Percentiles rank a stretch among this genome's conserved stretches.
Evolutionary conservation across 441 rosid species (phyloP).

Genomic region (Populus hybrid): DNA sequence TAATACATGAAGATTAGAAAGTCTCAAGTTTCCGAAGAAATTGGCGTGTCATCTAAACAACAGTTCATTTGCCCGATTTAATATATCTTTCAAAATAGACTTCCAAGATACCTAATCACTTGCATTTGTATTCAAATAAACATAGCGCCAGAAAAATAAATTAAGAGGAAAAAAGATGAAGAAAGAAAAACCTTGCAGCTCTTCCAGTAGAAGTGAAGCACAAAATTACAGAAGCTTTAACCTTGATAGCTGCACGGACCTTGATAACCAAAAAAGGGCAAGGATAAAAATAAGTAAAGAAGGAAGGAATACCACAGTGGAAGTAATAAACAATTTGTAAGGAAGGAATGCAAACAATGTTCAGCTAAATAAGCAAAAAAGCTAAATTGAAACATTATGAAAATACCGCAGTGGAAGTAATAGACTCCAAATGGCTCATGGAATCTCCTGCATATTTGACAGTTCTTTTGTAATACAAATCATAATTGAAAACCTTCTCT

Average conservation of each 20-base stretch:
- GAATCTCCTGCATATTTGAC: slow-evolving; percentile 82
- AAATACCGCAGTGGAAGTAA: slow-evolving; percentile 84
- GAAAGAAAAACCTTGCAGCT: slow-evolving; percentile 58
- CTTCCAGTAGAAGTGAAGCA: slow-evolving; percentile 85
- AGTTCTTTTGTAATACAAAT: slow-evolving; percentile 70
- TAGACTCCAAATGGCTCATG: slow-evolving; percentile 84
- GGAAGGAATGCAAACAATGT: not conserved
- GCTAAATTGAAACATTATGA: not conserved
- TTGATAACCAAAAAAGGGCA: slow-evolving; percentile 9
- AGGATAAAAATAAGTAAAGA: not conserved
- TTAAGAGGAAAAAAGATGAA: not conserved
- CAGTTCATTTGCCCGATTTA: not conserved
- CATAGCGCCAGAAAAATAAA: not conserved
- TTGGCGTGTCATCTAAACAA: not conserved
- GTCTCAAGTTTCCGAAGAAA: not conserved
- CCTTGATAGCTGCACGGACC: slow-evolving; percentile 83
- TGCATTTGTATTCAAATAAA: not conserved
- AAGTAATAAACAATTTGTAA: not conserved
- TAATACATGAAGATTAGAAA: not conserved
- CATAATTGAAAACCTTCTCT: slow-evolving; percentile 87
- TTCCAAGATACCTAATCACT: not conserved
- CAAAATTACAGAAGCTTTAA: slow-evolving; percentile 70
- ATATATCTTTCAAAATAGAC: not conserved
- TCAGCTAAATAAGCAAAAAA: slow-evolving; percentile 13
- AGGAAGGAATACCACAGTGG: no score